phyloP scores from a whole-genome alignment of 2,329 filamentous ascomycete genomes.

The Tolypocladium guangdongense region DNA sequence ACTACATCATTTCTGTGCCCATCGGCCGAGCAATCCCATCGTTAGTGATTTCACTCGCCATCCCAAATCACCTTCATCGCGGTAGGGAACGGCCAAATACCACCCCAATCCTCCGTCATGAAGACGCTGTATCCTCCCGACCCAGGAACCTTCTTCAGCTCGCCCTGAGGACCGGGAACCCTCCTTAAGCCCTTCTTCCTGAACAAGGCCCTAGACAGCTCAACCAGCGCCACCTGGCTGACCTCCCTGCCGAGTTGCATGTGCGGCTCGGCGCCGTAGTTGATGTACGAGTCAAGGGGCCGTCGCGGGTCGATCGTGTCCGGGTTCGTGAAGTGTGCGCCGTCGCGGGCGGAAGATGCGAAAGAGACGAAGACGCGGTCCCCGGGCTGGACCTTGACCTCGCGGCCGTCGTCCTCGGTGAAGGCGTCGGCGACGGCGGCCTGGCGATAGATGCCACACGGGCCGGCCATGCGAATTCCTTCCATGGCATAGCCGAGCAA shows the following conservation, averaged over 20 bases:
- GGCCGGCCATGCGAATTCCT: conserved; percentile 56
- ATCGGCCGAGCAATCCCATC: background rate
- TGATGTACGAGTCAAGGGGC: conserved; percentile 52
- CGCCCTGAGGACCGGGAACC: conserved; percentile 51
- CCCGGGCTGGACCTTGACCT: conserved; percentile 41
- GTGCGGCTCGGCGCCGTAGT: conserved; percentile 52
- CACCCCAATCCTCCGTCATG: conserved; percentile 54
- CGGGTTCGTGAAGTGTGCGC: conserved; percentile 49
- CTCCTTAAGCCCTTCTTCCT: conserved; percentile 48
- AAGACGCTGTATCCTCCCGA: conserved; percentile 48
- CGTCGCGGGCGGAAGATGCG: conserved; percentile 43
- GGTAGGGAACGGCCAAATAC: conserved; percentile 33
- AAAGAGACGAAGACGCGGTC: conserved; percentile 56
- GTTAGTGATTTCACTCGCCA: background rate
- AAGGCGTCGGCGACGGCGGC: conserved; percentile 34
- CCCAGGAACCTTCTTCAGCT: conserved; percentile 53
- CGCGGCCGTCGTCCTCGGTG: conserved; percentile 37
- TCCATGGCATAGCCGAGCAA: conserved; percentile 63
- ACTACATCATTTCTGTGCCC: background rate
- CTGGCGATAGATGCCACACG: conserved; percentile 49
- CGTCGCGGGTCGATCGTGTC: conserved; percentile 51
- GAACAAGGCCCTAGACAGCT: conserved; percentile 58
- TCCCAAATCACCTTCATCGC: conserved; percentile 46
- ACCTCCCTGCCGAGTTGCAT: conserved; percentile 50
- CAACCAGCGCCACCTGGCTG: conserved; percentile 50